Percentiles rank a stretch among this genome's conserved stretches.
Conservation (phyloP, 2,329 filamentous ascomycete species). For the Fusarium sp. region DNA sequence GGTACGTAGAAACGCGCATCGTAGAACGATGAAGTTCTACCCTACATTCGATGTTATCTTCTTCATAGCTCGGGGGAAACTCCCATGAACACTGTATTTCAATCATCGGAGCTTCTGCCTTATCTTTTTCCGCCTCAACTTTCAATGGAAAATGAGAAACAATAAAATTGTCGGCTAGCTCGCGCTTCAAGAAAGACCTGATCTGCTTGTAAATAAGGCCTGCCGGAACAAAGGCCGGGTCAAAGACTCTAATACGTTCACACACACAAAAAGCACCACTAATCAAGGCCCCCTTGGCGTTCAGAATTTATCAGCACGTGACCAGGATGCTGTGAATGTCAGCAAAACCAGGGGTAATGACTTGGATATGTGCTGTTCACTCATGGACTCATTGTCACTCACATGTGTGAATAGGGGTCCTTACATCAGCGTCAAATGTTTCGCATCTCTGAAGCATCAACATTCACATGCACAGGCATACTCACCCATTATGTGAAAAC, state of each 20-base stretch:
- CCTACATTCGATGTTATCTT: background rate
- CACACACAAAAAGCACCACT: background rate
- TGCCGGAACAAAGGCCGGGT: background rate
- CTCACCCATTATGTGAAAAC: background rate
- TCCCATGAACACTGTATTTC: too few relatives aligned
- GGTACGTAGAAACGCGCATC: background rate
- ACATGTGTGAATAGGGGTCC: background rate
- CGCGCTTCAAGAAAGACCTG: background rate
- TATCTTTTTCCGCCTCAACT: too few relatives aligned
- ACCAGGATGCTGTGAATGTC: background rate
- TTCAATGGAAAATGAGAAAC: too few relatives aligned
- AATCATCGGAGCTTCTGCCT: rapidly evolving
- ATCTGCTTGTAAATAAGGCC: background rate
- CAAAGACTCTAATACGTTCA: background rate
- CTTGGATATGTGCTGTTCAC: background rate
- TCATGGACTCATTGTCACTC: background rate
- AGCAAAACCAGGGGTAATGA: background rate
- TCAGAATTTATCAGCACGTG: background rate
- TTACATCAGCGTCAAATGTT: background rate
- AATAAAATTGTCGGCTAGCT: background rate
- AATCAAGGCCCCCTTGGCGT: background rate
- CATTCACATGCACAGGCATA: background rate
- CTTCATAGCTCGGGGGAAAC: background rate
- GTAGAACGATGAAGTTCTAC: background rate
- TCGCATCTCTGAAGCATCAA: background rate